Base-by-base conservation (phyloP, 2,329 filamentous ascomycete species). In the Simplicillium sp. region DNA sequence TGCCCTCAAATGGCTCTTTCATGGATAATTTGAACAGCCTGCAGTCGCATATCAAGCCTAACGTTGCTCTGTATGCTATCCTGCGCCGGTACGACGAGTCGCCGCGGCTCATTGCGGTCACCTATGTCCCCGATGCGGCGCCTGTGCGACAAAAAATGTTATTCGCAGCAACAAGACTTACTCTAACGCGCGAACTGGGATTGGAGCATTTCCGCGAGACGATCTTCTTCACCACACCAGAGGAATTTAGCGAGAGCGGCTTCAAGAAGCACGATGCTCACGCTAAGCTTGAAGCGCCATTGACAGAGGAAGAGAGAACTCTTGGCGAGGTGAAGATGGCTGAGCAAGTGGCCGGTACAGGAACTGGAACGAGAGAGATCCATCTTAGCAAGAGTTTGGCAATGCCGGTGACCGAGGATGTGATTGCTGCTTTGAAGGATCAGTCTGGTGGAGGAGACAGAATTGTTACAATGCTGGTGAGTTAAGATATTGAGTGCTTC, bases 91-190 rank as follows among this genome's bases (percentile, higher is more conserved):
- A 81, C 58, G 69, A 77, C 39, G 57, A 61, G 31, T 60, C 67
- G 3, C 75, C 73, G n/a, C 62, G 60, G 48, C 78, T 88, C 48
- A 64, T 84, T 18, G 83, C 81, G 36, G 67, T 89, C 29, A 87
- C 84, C 29, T 92, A 88, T 59, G 79, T 92, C 6, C 87, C 86
- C 18, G 84, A 90, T 60, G 57, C 76, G 1, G 86, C 86, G 32
- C 83, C 82, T 20, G 85, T 92, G 42, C 80, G 86, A 32, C 82
- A 87, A 58, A 92, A 92, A 70, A 92, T 87, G 82, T 74, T 92
- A 16, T 89, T 90, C 59, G 85, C 86, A 6, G 77, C 80, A 17
- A 89, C 86, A 20, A 75, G 84, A 9, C 68, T 89, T 51, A 85
- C 84, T 1, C 71, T 92, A 1, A 75, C 82, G 38, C 75, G 85